Base-by-base conservation (phyloP, 2,329 filamentous ascomycete species). In the Exophiala oligosperma region DNA sequence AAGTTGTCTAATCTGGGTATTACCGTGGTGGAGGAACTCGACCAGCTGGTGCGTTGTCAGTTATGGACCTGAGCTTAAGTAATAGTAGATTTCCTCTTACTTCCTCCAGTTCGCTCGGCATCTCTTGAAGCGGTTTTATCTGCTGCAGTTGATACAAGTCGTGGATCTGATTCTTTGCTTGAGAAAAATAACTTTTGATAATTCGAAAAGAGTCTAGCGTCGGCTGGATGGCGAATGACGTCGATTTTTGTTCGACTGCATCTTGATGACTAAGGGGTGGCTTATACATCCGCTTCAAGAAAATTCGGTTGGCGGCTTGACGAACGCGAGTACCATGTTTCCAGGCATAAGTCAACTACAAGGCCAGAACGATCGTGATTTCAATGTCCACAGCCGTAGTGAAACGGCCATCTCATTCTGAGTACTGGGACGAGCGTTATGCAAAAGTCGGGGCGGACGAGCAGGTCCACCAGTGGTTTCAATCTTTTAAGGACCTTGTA, bases 1-100 rank as follows among this genome's bases (percentile, higher is more conserved):
- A 66, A 93, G 82, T 72, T 91, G 86, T 67, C 94, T 86, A 64
- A 97, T 91, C 72, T 96, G 90, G 43, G 91, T 91, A 72, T 95
- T 96, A 60, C 90, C 90, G 76, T 96, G 89, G 74, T 90, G 89
- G 59, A 97, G 89, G 76, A 97, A 97, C 72, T 92, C 91, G 61
- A 97, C 91, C 54, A 96, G 85, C 91, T 96, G 67, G 49, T 60
- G 17, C 7, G 38, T 26, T 49, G 47, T 17, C 14, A 14, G n/a
- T 29, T n/a, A 37, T 3, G 17, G 14, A 11, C 1, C 21, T 26
- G n/a, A 2, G 1, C 23, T 8, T n/a, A 32, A 47, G 11, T 9
- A 24, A 4, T 9, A 29, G 41, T 7, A 28, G 4, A 23, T 6
- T n/a, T 61, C 11, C 7, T 2, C 71, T 43, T 77, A 90, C 89